These are phyloP conservation scores for Aspergillus nomiae DNA, from an alignment of 2,329 filamentous ascomycete species.

Conservation along the genomic window DNA sequence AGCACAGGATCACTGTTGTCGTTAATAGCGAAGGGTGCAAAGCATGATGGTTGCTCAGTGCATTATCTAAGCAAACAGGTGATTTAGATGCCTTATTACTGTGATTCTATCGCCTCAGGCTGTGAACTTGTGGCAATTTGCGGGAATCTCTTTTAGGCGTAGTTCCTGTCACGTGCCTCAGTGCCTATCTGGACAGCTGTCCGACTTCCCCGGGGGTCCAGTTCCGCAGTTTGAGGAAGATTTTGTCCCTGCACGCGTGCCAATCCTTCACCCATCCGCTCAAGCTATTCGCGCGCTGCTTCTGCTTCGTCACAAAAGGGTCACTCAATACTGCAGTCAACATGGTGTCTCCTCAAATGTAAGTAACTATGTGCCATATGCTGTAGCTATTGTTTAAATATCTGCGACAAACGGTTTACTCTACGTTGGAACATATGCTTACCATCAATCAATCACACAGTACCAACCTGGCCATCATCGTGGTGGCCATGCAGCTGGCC, in stretches of 20 bases:
- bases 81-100: constrained; percentile 9
- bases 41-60: constrained; percentile 18
- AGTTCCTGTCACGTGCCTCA: constrained; percentile 20
- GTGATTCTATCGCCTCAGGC: constrained; percentile 16
- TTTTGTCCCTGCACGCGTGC: constrained; percentile 22
- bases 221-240: constrained; percentile 17
- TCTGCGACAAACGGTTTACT: not conserved
- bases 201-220: constrained; percentile 24
- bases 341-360: constrained; percentile 71
- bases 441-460: constrained; percentile 49
- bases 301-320: constrained; percentile 19
- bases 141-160: constrained; percentile 10
- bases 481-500: constrained; percentile 97
- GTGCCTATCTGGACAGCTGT: constrained; percentile 26
- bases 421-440: not conserved
- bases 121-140: not conserved
- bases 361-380: constrained; percentile 32
- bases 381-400: not conserved
- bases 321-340: constrained; percentile 36
- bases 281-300: constrained; percentile 12
- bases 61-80: constrained; percentile 22
- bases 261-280: constrained; percentile 12
- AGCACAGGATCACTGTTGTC: constrained; percentile 11
- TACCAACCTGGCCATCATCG: constrained; percentile 90
- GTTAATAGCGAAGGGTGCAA: constrained; percentile 16